Conservation (phyloP, 2,329 filamentous ascomycete species). For the Colletotrichum kahawae region DNA sequence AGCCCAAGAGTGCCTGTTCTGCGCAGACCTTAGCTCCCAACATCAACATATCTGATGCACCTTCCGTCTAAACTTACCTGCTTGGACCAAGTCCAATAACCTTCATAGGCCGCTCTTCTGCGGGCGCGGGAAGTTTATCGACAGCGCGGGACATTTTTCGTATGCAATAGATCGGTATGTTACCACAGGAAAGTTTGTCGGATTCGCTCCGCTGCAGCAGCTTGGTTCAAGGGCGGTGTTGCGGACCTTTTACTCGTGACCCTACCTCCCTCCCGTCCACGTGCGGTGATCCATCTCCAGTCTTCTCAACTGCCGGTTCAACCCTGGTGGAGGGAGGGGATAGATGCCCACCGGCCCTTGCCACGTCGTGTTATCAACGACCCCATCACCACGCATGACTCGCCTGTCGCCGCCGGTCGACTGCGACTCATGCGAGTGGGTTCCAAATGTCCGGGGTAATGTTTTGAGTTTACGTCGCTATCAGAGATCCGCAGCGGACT, state of each 20-base stretch:
- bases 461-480: not conserved
- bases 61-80: not conserved
- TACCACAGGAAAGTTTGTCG: not conserved
- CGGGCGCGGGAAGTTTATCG: constrained; percentile 13
- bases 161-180: not conserved
- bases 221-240: not conserved
- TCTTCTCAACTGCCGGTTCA: not conserved
- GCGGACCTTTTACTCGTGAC: constrained; percentile 2
- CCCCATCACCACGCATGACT: not conserved
- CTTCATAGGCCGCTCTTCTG: constrained; percentile 2
- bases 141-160: constrained; percentile 7
- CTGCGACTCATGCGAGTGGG: constrained; percentile 12
- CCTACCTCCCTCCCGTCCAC: not conserved
- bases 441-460: not conserved
- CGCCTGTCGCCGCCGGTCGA: not conserved
- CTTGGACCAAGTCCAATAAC: constrained; percentile 16
- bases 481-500: not conserved
- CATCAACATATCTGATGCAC: not conserved
- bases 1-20: constrained; percentile 42
- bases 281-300: not conserved
- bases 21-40: not conserved
- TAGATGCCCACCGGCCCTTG: not conserved
- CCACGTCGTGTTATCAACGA: not conserved
- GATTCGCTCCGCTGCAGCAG: not conserved
- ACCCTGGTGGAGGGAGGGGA: not conserved